A percentile compares a stretch with the other conserved stretches of the same genome.
Evolutionary conservation across 2,329 filamentous ascomycete genomes (phyloP).

Genomic region (Pleurostoma richardsiae): DNA sequence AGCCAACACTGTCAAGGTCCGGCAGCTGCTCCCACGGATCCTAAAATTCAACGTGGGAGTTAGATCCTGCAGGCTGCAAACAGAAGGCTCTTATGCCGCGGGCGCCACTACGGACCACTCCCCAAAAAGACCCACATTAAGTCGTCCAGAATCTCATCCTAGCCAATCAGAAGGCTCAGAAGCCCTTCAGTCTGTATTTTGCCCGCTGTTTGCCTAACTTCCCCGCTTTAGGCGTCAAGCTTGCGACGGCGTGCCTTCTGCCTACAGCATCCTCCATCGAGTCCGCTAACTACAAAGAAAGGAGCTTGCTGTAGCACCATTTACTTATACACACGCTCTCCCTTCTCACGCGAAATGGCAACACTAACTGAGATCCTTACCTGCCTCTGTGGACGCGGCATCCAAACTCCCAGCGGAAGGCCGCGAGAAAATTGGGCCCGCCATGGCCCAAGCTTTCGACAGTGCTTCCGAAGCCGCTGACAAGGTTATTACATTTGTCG

Average conservation of each 20-base stretch:
- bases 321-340: neutral
- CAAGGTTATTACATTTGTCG: conserved; percentile 15
- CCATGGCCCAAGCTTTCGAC: conserved; percentile 17
- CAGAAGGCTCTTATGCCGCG: too few species aligned
- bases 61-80: too few species aligned
- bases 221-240: neutral
- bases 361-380: neutral
- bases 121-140: too few species aligned
- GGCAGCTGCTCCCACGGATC: too few species aligned
- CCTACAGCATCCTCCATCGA: neutral
- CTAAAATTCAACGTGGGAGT: too few species aligned
- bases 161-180: neutral
- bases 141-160: neutral
- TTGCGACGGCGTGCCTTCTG: neutral
- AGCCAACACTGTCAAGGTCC: too few species aligned
- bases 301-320: neutral
- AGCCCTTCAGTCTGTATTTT: neutral
- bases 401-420: conserved; percentile 3
- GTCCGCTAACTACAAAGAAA: neutral
- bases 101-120: too few species aligned
- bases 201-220: neutral
- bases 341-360: neutral
- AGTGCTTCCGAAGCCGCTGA: conserved; percentile 16
- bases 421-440: conserved; percentile 14
- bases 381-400: neutral